Evolutionary conservation across 2,329 filamentous ascomycete genomes (phyloP).

Genomic region (Exophiala spinifera): DNA sequence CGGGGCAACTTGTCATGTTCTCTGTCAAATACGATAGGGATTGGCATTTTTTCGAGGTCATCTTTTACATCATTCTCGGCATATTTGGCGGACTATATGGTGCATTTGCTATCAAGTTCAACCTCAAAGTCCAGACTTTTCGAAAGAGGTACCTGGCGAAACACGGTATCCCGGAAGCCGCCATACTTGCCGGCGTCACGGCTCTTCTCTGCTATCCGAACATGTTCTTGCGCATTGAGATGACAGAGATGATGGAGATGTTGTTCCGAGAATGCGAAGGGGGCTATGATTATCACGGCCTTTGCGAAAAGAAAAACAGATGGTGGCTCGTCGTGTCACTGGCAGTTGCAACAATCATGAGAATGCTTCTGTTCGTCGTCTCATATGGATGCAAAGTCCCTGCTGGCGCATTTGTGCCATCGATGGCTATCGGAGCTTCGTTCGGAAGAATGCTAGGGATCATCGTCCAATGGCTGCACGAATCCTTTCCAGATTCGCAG

Average conservation of each 20-base stretch:
- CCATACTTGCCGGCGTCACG: conserved; percentile 75
- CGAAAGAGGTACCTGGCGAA: conserved; percentile 85
- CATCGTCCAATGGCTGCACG: conserved; percentile 82
- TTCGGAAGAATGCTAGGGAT: conserved; percentile 95
- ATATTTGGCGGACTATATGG: conserved; percentile 93
- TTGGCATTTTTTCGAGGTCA: conserved; percentile 95
- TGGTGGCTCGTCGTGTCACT: conserved; percentile 77
- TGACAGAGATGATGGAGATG: conserved; percentile 99
- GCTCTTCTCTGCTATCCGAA: conserved; percentile 96
- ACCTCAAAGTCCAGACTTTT: conserved; percentile 84
- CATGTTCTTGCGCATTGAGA: conserved; percentile 90
- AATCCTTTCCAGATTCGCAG: conserved; percentile 73
- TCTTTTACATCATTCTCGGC: conserved; percentile 89
- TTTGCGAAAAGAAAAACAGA: conserved; percentile 76
- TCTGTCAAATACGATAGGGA: conserved; percentile 91
- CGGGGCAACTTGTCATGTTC: conserved; percentile 98
- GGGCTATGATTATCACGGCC: conserved; percentile 78
- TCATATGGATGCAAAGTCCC: conserved; percentile 98
- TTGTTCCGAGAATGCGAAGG: conserved; percentile 91
- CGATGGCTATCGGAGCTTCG: conserved; percentile 93
- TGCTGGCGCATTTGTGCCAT: conserved; percentile 95
- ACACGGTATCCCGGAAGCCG: conserved; percentile 83
- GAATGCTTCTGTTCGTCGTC: conserved; percentile 83
- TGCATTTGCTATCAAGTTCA: conserved; percentile 97
- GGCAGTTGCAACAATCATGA: conserved; percentile 72